These are phyloP conservation scores for Elsinoe perseae DNA, from an alignment of 2,329 filamentous ascomycete species.

Conservation along the genomic window DNA sequence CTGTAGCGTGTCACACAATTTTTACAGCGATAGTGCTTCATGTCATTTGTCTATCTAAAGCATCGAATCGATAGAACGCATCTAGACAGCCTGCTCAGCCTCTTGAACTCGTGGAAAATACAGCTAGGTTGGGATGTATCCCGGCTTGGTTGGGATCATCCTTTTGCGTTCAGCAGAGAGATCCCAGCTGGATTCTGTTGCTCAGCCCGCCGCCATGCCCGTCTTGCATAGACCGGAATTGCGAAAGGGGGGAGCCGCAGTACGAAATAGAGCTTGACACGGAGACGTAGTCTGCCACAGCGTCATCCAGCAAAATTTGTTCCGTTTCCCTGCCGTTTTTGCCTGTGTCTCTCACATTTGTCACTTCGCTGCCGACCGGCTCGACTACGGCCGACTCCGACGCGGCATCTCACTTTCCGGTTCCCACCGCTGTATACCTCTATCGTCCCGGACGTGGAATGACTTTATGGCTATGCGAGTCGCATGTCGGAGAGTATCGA, in stretches of 20 bases:
- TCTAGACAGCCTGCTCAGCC: neutral
- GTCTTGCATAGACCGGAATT: constrained; percentile 1
- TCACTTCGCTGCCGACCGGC: neutral
- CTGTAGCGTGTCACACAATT: neutral
- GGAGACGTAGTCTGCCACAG: constrained; percentile 6
- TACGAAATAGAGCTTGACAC: neutral
- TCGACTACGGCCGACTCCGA: constrained; percentile 5
- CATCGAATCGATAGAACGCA: neutral
- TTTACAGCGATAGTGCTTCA: neutral
- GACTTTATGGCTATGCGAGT: neutral
- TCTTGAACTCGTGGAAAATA: constrained; percentile 3
- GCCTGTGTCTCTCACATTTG: neutral
- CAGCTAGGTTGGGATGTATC: neutral
- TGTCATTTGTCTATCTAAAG: neutral
- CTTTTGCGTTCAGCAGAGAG: neutral
- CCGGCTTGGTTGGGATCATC: neutral
- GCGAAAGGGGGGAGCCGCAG: neutral
- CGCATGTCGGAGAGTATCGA: too few species aligned
- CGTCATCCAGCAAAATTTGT: neutral
- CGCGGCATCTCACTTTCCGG: neutral
- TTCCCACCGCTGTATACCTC: neutral
- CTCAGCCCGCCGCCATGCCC: constrained; percentile 11
- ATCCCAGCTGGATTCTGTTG: neutral
- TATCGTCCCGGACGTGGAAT: neutral
- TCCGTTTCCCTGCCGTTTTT: neutral